phyloP scores from a whole-genome alignment of 1,284 basidiomycete species.

The Microbotryum violaceum region DNA sequence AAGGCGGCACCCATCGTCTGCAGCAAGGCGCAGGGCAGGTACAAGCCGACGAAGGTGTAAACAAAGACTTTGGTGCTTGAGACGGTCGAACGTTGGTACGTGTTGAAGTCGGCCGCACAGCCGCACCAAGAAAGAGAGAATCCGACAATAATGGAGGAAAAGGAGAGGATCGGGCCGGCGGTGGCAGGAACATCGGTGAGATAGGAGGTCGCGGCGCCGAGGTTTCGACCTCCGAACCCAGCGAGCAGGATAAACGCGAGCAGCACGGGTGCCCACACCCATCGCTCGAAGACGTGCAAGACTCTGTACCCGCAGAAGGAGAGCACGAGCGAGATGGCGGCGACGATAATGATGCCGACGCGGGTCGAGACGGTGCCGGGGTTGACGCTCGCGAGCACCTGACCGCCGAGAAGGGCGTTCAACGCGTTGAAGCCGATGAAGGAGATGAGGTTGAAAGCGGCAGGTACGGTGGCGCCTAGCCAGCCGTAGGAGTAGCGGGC shows the following conservation, averaged over 20 bases:
- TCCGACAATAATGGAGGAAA: conserved; percentile 40
- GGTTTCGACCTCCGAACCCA: conserved; percentile 38
- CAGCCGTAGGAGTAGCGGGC: conserved; percentile 54
- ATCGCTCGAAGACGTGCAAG: conserved; percentile 43
- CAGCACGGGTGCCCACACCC: conserved; percentile 37
- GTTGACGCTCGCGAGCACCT: conserved; percentile 64
- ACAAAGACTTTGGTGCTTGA: conserved; percentile 17
- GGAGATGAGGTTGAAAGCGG: conserved; percentile 55
- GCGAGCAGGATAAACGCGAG: conserved; percentile 39
- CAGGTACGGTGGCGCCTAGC: conserved; percentile 58
- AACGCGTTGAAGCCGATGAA: conserved; percentile 63
- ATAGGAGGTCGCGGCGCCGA: conserved; percentile 36
- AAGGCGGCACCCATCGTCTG: conserved; percentile 42
- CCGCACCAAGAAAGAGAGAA: conserved; percentile 40
- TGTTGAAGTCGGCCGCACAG: conserved; percentile 40
- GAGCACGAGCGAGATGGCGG: conserved; percentile 63
- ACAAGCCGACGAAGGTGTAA: conserved; percentile 32
- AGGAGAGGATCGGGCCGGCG: conserved; percentile 36
- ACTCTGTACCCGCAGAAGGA: conserved; percentile 73
- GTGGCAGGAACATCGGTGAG: conserved; percentile 32
- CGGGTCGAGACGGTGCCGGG: conserved; percentile 47
- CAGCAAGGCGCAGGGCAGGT: conserved; percentile 33
- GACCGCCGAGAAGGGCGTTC: conserved; percentile 69
- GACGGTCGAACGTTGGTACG: conserved; percentile 26
- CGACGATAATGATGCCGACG: conserved; percentile 82